phyloP scores from a whole-genome alignment of 805 yeast species.

The Kluyveromyces siamensis region DNA sequence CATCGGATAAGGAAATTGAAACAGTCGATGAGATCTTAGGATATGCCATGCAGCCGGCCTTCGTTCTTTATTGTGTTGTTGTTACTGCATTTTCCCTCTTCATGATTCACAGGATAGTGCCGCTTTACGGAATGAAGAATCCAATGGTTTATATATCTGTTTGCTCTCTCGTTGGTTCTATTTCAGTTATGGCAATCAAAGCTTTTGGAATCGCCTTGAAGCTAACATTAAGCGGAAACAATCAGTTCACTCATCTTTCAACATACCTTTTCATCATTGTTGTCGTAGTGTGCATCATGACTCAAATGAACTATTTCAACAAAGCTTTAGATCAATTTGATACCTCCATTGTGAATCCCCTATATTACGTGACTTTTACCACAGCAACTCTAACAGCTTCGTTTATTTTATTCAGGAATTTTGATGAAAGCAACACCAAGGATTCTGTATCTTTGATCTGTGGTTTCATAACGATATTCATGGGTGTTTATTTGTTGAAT shows the following conservation, averaged over 20 bases:
- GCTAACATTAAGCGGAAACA: conserved; percentile 73
- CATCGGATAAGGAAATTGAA: conserved; percentile 81
- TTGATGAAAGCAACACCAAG: conserved; percentile 73
- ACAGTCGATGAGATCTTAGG: conserved; percentile 82
- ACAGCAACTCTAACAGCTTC: conserved; percentile 82
- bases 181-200: conserved; percentile 84
- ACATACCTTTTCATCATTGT: conserved; percentile 75
- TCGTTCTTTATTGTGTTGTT: conserved; percentile 51
- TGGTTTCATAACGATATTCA: conserved; percentile 79
- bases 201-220: conserved; percentile 90
- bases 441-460: conserved; percentile 73
- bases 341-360: conserved; percentile 84
- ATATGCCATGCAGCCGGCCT: conserved; percentile 73
- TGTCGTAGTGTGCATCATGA: conserved; percentile 71
- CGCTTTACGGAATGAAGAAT: conserved; percentile 65
- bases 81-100: conserved; percentile 64
- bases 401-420: conserved; percentile 76
- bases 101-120: conserved; percentile 79
- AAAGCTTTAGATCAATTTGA: conserved; percentile 91
- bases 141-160: conserved; percentile 87
- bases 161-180: conserved; percentile 84
- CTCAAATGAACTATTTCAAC: conserved; percentile 91
- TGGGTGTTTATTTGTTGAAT: conserved; percentile 78
- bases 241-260: conserved; percentile 77
- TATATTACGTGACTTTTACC: conserved; percentile 85